These are phyloP conservation scores for Calonectria leucothoes DNA, from an alignment of 2,329 filamentous ascomycete genomes.

Conservation along the genomic window DNA sequence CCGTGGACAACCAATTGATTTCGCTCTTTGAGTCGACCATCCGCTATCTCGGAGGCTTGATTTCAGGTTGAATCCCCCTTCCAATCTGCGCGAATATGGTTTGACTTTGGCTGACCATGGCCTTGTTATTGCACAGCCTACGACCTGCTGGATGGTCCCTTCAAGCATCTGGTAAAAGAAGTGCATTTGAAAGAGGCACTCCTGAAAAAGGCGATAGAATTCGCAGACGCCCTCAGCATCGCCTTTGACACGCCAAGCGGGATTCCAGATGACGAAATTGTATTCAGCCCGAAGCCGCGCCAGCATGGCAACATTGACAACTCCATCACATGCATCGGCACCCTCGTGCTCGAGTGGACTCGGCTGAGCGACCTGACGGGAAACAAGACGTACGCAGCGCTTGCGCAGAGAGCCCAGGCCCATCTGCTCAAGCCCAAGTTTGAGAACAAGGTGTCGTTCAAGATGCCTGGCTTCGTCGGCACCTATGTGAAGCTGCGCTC, in stretches of 20 bases:
- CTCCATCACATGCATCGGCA: constrained; percentile 33
- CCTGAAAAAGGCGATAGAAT: not conserved
- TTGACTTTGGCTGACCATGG: not conserved
- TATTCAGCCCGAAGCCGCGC: constrained; percentile 23
- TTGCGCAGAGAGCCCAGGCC: constrained; percentile 26
- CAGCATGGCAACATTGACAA: constrained; percentile 29
- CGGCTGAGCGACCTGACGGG: constrained; percentile 29
- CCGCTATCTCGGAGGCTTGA: constrained; percentile 31
- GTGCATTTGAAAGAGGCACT: not conserved
- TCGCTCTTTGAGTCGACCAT: constrained; percentile 34
- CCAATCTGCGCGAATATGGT: accelerated
- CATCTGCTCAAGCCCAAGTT: constrained; percentile 30
- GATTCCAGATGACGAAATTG: constrained; percentile 32
- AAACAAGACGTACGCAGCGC: constrained; percentile 23
- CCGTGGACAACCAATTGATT: constrained; percentile 8
- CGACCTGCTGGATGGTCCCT: constrained; percentile 27
- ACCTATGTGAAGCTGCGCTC: constrained; percentile 19
- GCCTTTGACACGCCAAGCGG: constrained; percentile 35
- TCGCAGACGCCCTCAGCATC: constrained; percentile 30
- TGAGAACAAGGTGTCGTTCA: not conserved
- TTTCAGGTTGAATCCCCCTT: constrained; percentile 14
- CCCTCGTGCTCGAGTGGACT: constrained; percentile 35
- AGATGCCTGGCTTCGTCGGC: constrained; percentile 25
- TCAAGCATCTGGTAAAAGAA: constrained; percentile 19
- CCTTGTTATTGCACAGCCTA: constrained; percentile 16